Conservation (phyloP, 768 basidiomycete genomes). For the Chalciporus piperatus region DNA sequence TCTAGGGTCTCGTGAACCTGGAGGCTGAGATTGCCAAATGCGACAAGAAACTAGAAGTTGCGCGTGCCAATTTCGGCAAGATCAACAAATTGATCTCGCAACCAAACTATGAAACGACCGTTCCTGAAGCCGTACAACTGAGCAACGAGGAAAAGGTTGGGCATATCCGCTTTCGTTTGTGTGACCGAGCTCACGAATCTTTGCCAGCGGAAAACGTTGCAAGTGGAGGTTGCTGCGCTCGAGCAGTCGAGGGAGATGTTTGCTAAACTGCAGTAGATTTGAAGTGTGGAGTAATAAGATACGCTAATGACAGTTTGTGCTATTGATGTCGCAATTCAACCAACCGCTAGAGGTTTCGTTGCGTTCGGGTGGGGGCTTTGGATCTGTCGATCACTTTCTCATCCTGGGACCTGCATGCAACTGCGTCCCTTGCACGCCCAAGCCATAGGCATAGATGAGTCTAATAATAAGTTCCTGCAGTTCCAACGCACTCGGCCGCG, state of each 20-base stretch:
- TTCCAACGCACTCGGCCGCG: too few species aligned
- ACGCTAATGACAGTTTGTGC: background rate
- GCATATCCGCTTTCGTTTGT: background rate
- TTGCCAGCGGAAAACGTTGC: conserved; percentile 63
- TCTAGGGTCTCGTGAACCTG: conserved; percentile 85
- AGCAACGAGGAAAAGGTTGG: conserved; percentile 82
- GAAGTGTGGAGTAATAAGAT: background rate
- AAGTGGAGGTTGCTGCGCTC: conserved; percentile 77
- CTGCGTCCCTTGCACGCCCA: too few species aligned
- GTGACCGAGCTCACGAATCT: background rate
- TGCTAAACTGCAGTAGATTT: conserved; percentile 50
- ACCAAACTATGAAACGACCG: conserved; percentile 74
- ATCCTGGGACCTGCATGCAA: too few species aligned
- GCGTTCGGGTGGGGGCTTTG: too few species aligned
- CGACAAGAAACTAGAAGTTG: conserved; percentile 84
- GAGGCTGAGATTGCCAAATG: conserved; percentile 86
- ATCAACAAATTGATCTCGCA: conserved; percentile 68
- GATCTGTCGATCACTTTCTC: too few species aligned
- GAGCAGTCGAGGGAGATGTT: conserved; percentile 77
- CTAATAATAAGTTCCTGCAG: too few species aligned
- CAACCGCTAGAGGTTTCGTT: background rate
- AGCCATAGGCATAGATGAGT: too few species aligned
- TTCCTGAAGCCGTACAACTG: conserved; percentile 72
- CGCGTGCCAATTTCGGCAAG: conserved; percentile 69
- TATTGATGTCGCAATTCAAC: background rate